Base-by-base conservation (phyloP, 768 basidiomycete genomes). In the Cystoderma amianthinum region DNA sequence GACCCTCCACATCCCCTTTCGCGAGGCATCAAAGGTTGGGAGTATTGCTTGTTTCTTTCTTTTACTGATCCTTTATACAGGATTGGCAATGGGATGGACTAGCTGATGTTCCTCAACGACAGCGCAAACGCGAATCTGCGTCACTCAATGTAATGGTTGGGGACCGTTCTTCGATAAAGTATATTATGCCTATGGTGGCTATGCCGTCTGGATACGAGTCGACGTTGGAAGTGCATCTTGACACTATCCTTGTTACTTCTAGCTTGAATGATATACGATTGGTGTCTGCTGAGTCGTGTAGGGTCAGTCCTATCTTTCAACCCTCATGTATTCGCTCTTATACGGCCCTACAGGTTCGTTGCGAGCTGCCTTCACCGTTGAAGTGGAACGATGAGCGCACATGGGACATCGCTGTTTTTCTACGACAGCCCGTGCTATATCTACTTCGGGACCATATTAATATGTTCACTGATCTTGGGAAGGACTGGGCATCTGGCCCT, bases 61-160 rank as follows among this genome's bases (percentile, higher is more conserved):
- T 43, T 21, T 21, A 38, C 13, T 51, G 17, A 50, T 45, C 32
- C n/a, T 30, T 35, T 33, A 21, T 35, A 24, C 35, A 90, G 85
- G 86, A 97, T 59, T 98, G 95, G 95, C 79, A 83, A 57, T 97
- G 85, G 83, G 95, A 97, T 56, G 81, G 79, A 22, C 51, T 66
- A 22, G 54, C 56, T 4, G 63, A 72, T 15, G 49, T 71, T 13
- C 74, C 72, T 1, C 60, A 67, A 36, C 70, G 74, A 42, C 70
- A 69, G 21, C 71, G 70, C 40, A 71, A 71, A 47, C 72, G 82
- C 39, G 81, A 85, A 58, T 65, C 80, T 24, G 78, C 85, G 23
- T 82, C 78, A 48, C 74, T 97, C 24, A 85, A 82, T 47, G 55
- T 94, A 20, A 69, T 68, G 15, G 78, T 83, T 22, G 88, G 87